phyloP scores from a whole-genome alignment of 2,329 filamentous ascomycete genomes.

The Achaetomium macrosporum region DNA sequence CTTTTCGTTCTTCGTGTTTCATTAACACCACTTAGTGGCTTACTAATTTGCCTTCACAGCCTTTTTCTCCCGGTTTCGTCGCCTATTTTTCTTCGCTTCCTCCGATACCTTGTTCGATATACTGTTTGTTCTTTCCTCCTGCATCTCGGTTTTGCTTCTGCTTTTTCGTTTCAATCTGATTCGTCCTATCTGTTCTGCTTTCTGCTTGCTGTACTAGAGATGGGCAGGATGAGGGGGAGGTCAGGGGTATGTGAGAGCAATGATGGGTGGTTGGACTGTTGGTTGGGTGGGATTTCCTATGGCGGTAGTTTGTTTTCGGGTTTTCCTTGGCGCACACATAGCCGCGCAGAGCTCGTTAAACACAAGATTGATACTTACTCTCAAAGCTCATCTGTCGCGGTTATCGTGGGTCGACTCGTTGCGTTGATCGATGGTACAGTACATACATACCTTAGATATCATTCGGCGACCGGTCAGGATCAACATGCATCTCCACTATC shows the following conservation, averaged over 20 bases:
- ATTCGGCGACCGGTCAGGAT: too few relatives aligned
- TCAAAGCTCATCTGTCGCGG: background rate
- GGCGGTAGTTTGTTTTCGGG: slow-evolving; percentile 3
- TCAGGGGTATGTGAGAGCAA: slow-evolving; percentile 4
- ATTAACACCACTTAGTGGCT: slow-evolving; percentile 19
- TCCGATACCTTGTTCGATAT: slow-evolving; percentile 31
- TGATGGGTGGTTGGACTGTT: slow-evolving; percentile 11
- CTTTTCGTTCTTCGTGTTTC: slow-evolving; percentile 23
- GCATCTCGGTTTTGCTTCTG: slow-evolving; percentile 24
- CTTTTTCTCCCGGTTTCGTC: slow-evolving; percentile 23
- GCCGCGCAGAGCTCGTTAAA: slow-evolving; percentile 1
- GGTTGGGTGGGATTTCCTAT: slow-evolving; percentile 6
- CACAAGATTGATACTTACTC: slow-evolving; percentile 3
- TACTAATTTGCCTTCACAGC: slow-evolving; percentile 26
- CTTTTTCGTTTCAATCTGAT: slow-evolving; percentile 13
- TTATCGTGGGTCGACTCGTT: background rate
- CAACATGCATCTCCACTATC: too few relatives aligned
- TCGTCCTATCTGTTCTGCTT: slow-evolving; percentile 23
- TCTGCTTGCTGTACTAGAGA: slow-evolving; percentile 27
- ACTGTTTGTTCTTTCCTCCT: slow-evolving; percentile 26
- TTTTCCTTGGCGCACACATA: slow-evolving; percentile 3
- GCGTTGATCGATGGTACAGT: too few relatives aligned
- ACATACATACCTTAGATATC: too few relatives aligned
- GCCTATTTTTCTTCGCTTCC: slow-evolving; percentile 15
- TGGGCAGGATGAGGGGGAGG: slow-evolving; percentile 17